These are phyloP conservation scores for Nepenthes mirabilis DNA, from an alignment of 148 eudicot genomes.

Conservation along the genomic window DNA sequence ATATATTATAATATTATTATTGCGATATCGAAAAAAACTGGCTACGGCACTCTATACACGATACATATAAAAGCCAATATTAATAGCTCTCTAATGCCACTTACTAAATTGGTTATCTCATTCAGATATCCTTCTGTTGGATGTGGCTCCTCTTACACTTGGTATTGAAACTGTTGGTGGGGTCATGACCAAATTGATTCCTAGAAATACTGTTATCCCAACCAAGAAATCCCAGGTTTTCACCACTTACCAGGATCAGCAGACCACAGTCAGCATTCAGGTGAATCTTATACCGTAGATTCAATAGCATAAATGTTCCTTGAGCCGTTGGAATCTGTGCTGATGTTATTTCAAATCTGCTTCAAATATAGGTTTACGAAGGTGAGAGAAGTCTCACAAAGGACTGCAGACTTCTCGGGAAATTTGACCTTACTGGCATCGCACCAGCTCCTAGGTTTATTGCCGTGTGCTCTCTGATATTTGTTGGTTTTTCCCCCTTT, in stretches of 20 bases:
- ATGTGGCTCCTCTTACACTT: constrained; percentile 69
- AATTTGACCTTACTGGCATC: constrained; percentile 55
- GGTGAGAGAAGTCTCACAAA: constrained; percentile 72
- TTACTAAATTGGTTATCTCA: not conserved
- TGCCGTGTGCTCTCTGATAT: not conserved
- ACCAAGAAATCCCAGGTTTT: constrained; percentile 76
- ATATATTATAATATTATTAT: too few species aligned
- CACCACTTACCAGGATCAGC: constrained; percentile 84
- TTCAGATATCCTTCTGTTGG: constrained; percentile 62
- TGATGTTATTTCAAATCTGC: not conserved
- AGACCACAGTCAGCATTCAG: constrained; percentile 67
- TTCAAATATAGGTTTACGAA: constrained; percentile 39
- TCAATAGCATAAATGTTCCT: not conserved
- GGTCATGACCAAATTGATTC: constrained; percentile 85
- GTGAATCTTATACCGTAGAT: constrained; percentile 9
- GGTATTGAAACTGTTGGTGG: constrained; percentile 85
- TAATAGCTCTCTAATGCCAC: not conserved
- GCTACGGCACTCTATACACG: too few species aligned
- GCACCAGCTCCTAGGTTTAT: constrained; percentile 70
- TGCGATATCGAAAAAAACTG: too few species aligned
- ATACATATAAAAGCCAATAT: too few species aligned
- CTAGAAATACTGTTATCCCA: constrained; percentile 64
- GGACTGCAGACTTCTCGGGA: constrained; percentile 61
- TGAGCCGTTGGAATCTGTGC: too few species aligned
- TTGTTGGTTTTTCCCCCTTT: not conserved